Evolutionary conservation across 192 early-diverging fungal genomes (phyloP), one percentile per base, ranked within the genome.

Genomic region (Ambispora gerdemannii): DNA sequence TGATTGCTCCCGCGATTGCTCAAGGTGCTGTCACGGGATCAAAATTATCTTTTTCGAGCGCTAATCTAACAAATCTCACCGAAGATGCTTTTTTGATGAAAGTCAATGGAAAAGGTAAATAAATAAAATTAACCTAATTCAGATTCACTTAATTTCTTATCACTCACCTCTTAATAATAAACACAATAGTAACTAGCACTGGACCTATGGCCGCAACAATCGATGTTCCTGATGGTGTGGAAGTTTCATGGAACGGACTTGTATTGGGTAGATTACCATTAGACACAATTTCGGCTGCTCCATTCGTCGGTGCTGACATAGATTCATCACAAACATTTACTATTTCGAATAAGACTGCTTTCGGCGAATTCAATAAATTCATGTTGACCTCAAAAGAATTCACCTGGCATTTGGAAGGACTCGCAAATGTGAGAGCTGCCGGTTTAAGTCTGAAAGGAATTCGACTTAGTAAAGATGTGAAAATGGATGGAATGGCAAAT

Each of bases 401-500:
- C 53, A 69, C 72, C 0, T 84, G 83, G 83, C 74, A 80, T 35
- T 53, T 84, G 38, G 68, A 77, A 53, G 79, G 81, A 47, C 60
- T 73, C 22, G 47, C 76, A 11, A 69, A 75, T 20, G 77, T 84
- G 50, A 81, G 74, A 61, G 79, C 79, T 51, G 72, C 80, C 22
- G 72, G 77, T 0, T 72, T 70, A 49, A 81, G 75, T 53, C 74
- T 79, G 55, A 76, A 79, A 49, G 74, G 76, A 4, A 74, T 86
- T 67, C 31, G 75, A 30, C 63, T 87, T 17, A 68, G 70, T 56
- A 87, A 87, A 62, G 73, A 80, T 32, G 71, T 87, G 28, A 77
- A 70, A 10, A 67, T 85, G 52, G 65, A 73, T n/a, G 81, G 81
- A 76, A 88, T 88, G 85, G 69, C 72, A 36, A 80, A 85, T 27